A percentile compares a stretch with the other conserved stretches of the same genome.
Conservation (phyloP, 805 yeast genomes). For the Sugiyamaella valdiviana region DNA sequence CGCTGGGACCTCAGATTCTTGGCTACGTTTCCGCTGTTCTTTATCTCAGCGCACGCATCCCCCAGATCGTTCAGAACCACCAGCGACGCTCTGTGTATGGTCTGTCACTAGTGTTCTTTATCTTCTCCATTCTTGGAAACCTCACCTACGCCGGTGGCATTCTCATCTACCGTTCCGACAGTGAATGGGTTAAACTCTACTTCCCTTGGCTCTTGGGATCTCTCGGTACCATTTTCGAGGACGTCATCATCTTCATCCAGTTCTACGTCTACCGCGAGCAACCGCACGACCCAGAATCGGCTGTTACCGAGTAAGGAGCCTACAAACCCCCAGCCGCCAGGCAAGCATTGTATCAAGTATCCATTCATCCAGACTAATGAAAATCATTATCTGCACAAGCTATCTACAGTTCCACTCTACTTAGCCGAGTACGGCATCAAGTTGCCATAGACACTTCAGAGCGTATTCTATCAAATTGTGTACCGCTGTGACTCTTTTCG, state of each 20-base stretch:
- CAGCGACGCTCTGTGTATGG: conserved; percentile 76
- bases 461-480: too few relatives aligned
- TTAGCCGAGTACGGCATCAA: too few relatives aligned
- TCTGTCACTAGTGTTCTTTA: conserved; percentile 71
- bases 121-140: conserved; percentile 69
- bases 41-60: conserved; percentile 70
- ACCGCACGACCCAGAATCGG: conserved; percentile 5
- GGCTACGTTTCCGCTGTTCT: conserved; percentile 66
- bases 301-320: conserved; percentile 3
- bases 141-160: conserved; percentile 71
- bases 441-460: too few relatives aligned
- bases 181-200: conserved; percentile 53
- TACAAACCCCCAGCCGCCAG: not conserved
- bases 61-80: conserved; percentile 81
- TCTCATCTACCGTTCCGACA: conserved; percentile 56
- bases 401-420: not conserved
- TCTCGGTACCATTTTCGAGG: conserved; percentile 70
- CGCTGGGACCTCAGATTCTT: conserved; percentile 54
- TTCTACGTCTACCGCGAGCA: conserved; percentile 47
- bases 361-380: too few relatives aligned
- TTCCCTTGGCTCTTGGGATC: conserved; percentile 76
- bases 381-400: not conserved
- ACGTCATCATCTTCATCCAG: conserved; percentile 56
- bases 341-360: not conserved
- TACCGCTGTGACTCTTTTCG: too few relatives aligned